Conservation (phyloP, 1,284 basidiomycete species). For the Moesziomyces aphidis region DNA sequence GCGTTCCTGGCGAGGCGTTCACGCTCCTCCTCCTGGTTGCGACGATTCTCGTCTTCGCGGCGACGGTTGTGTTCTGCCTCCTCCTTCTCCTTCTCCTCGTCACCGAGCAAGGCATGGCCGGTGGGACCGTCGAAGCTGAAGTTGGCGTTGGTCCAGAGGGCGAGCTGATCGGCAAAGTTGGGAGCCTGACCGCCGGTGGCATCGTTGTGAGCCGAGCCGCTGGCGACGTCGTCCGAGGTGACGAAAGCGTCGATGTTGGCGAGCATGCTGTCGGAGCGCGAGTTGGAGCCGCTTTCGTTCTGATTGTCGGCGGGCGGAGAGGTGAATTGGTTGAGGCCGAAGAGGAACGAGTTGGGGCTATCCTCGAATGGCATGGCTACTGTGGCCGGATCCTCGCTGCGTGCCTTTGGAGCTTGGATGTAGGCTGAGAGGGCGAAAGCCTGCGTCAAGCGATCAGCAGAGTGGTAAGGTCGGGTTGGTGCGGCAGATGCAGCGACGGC, state of each 20-base stretch:
- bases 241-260: constrained; percentile 52
- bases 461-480: no score
- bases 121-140: constrained; percentile 67
- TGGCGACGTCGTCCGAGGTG: constrained; percentile 33
- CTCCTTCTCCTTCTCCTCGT: constrained; percentile 66
- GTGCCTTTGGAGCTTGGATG: no score
- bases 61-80: constrained; percentile 55
- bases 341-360: constrained; percentile 59
- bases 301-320: constrained; percentile 39
- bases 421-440: no score
- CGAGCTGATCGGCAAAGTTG: constrained; percentile 66
- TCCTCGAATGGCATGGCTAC: constrained; percentile 52
- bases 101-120: constrained; percentile 64
- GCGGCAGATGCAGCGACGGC: background rate
- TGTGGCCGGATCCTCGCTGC: constrained; percentile 12
- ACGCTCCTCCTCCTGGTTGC: constrained; percentile 54
- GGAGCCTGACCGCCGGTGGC: constrained; percentile 30
- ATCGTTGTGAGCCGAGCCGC: constrained; percentile 33
- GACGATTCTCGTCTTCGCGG: constrained; percentile 50
- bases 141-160: constrained; percentile 67
- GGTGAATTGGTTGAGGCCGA: constrained; percentile 62
- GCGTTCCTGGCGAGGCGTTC: constrained; percentile 47
- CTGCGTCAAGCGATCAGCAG: no score
- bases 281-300: constrained; percentile 32
- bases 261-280: constrained; percentile 47